Conservation (phyloP, 2,329 filamentous ascomycete species). For the Claviceps spartinae region DNA sequence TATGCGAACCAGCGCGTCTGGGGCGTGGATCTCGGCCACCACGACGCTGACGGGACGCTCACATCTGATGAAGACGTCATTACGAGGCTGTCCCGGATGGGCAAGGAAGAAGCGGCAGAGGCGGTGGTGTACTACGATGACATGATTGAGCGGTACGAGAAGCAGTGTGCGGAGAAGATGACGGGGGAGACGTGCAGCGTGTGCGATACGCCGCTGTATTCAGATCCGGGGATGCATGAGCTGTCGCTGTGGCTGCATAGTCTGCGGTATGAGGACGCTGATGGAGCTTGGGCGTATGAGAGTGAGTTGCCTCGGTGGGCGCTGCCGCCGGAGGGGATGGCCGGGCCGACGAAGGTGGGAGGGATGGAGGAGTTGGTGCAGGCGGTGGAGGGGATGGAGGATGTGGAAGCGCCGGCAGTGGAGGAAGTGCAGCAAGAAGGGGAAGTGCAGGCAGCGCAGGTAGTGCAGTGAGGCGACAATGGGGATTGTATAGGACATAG, state of each 20-base stretch:
- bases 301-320: conserved; percentile 81
- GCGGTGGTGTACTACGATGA: conserved; percentile 89
- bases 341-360: conserved; percentile 57
- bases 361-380: conserved; percentile 45
- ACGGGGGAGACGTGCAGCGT: conserved; percentile 70
- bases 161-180: conserved; percentile 84
- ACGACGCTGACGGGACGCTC: conserved; percentile 49
- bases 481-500: too few species aligned
- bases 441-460: background rate
- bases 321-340: conserved; percentile 58
- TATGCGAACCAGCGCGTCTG: conserved; percentile 93
- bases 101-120: conserved; percentile 82
- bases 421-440: background rate
- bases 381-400: conserved; percentile 24
- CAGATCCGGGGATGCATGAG: conserved; percentile 81
- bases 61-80: conserved; percentile 86
- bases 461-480: background rate
- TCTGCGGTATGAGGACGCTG: conserved; percentile 71
- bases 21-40: conserved; percentile 60
- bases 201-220: conserved; percentile 82
- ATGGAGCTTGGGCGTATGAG: conserved; percentile 75
- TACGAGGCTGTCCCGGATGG: conserved; percentile 72
- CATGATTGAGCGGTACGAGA: conserved; percentile 82
- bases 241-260: conserved; percentile 90
- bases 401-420: background rate